Base-by-base conservation (phyloP, 2,329 filamentous ascomycete genomes). In the Aspergillus caelatus region DNA sequence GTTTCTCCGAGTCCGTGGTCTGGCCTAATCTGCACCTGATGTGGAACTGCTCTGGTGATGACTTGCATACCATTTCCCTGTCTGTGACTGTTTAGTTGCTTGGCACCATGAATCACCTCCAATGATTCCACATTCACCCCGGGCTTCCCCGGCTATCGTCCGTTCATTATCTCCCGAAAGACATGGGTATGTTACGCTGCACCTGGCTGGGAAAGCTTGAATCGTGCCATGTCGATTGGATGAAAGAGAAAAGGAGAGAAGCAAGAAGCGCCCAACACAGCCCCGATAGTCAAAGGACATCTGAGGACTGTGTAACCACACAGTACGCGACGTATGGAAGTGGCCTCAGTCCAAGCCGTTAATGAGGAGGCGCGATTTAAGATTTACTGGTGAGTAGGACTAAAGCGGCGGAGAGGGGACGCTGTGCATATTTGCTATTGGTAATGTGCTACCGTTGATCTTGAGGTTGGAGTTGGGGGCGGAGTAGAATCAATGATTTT, bases 31-130 rank as follows among this genome's bases (percentile, higher is more conserved):
- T 30, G 28, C 32, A 39, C 21, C n/a, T 55, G 16, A 34, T 39
- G 52, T 39, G 52, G 16, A 46, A 26, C n/a, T 63, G 57, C 43
- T 61, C 62, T 52, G 59, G 59, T 64, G 62, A 64, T 64, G 62
- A 64, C 62, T 60, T 62, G 62, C 62, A 64, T 64, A 43, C 59
- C 36, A 54, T 52, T 26, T 56, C 56, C 60, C 55, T 59, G 58
- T 48, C 58, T 34, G 58, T 48, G 58, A 60, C 36, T 45, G 30
- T 34, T 56, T 60, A 45, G 50, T 32, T 45, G 57, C 57, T 57
- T 60, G 57, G 52, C 52, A 46, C 26, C 30, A 56, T 56, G 26
- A 55, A 58, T 45, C 43, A 39, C 52, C 43, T 32, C 58, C 58
- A 54, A 60, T 23, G 32, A 39, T 26, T 39, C 36, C 26, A 45